A percentile compares a stretch with the other conserved stretches of the same genome.
These are phyloP conservation scores for Dorcoceras hygrometricum DNA, from an alignment of 257 asterid genomes.

Conservation along the genomic window DNA sequence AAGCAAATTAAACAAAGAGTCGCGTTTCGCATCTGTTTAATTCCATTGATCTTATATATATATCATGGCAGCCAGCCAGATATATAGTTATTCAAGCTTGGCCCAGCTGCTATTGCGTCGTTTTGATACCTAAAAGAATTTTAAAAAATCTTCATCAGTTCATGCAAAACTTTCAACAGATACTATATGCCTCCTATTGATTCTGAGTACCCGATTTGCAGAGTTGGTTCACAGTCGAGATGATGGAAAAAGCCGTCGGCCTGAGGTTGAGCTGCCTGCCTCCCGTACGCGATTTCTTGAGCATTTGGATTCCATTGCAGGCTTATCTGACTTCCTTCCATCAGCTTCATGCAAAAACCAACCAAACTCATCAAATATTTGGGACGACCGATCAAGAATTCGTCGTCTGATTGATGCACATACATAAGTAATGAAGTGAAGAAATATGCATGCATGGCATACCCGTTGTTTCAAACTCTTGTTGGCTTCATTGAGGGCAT, in stretches of 20 bases:
- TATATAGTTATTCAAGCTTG: not conserved
- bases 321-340: conserved; percentile 77
- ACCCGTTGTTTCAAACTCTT: conserved; percentile 87
- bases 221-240: conserved; percentile 86
- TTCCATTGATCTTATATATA: not conserved
- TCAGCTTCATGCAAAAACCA: conserved; percentile 39
- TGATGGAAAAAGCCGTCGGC: conserved; percentile 75
- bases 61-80: not conserved
- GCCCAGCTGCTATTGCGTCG: not conserved
- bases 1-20: too few relatives aligned
- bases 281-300: conserved; percentile 66
- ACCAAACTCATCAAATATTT: not conserved
- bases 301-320: conserved; percentile 80
- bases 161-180: too few relatives aligned
- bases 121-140: not conserved
- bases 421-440: not conserved
- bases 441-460: conserved; percentile 14
- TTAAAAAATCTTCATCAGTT: not conserved
- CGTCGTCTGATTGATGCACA: not conserved
- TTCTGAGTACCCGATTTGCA: conserved; percentile 74
- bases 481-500: conserved; percentile 91
- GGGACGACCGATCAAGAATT: not conserved
- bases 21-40: not conserved
- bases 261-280: conserved; percentile 55
- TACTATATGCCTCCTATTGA: too few relatives aligned